A percentile compares a stretch with the other conserved stretches of the same genome.
phyloP scores from a whole-genome alignment of 148 eudicot genomes.

The Fallopia convolvulus region DNA sequence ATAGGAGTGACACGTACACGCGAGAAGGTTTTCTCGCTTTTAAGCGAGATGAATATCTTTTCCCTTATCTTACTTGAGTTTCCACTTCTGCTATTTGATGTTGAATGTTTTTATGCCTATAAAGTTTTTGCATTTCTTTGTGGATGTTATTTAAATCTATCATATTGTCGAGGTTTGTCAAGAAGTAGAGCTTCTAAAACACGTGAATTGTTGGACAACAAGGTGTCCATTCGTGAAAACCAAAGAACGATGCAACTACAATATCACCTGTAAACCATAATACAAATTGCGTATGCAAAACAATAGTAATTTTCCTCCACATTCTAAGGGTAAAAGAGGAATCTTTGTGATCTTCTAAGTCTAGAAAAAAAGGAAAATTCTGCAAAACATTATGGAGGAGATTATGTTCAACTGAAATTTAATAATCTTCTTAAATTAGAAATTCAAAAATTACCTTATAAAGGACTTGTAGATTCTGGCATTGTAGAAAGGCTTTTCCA shows the following conservation, averaged over 20 bases:
- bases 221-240: slow-evolving; percentile 64
- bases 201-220: slow-evolving; percentile 38
- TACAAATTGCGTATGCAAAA: slow-evolving; percentile 51
- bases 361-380: slow-evolving; percentile 57
- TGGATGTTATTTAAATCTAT: neutral
- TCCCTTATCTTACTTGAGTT: slow-evolving; percentile 61
- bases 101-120: neutral
- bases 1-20: too few species aligned
- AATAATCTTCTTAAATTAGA: slow-evolving; percentile 46
- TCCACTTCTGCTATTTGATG: neutral
- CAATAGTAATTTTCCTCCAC: slow-evolving; percentile 38
- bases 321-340: slow-evolving; percentile 69
- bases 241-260: slow-evolving; percentile 41
- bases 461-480: slow-evolving; percentile 59
- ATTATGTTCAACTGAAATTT: slow-evolving; percentile 33
- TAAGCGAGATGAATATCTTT: too few species aligned
- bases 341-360: slow-evolving; percentile 47
- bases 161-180: slow-evolving; percentile 45
- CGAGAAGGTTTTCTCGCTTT: too few species aligned
- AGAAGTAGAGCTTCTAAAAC: slow-evolving; percentile 64
- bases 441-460: slow-evolving; percentile 58
- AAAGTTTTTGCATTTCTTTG: neutral
- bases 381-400: slow-evolving; percentile 42
- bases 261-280: slow-evolving; percentile 42
- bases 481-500: slow-evolving; percentile 68